Evolutionary conservation across 306 rosid species (phyloP), one percentile per base, ranked within the genome.

Genomic region (Lagenaria siceraria): DNA sequence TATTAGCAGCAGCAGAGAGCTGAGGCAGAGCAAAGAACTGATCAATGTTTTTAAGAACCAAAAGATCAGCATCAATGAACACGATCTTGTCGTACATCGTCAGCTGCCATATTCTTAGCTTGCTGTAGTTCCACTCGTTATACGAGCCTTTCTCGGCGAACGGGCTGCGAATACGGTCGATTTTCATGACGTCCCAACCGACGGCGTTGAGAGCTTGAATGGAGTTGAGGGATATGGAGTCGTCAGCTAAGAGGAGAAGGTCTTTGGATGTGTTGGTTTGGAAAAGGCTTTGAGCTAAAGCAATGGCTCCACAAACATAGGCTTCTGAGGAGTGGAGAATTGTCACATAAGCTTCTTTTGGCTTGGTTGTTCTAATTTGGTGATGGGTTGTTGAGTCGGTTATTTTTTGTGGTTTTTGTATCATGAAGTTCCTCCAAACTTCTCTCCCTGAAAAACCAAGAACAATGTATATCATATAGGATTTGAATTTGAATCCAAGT

Each of bases 71-170:
- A 48, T 95, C 98, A 0, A 95, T 79, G 88, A 90, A 92, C 19
- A 95, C 87, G 49, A 95, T 13, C 70, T 86, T 92, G 27, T 85
- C 84, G 53, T 90, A 95, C n/a, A 31, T 7, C 1, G 80, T 82
- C 51, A 90, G 90, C 60, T 92, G 85, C 97, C 97, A 95, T 5
- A 87, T 35, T 0, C 93, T 81, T 4, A 95, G 90, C 82, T 95
- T 95, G 87, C 93, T 95, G 72, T 95, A 92, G 84, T 95, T 92
- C 97, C 96, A 92, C 24, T 85, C 81, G 74, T 94, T 94, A 65
- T 94, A 92, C 0, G 98, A 52, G 7, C 36, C 81, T 22, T 78
- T 86, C 70, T 75, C 5, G 24, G 98, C 84, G 38, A 86, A 90
- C 0, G 96, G 89, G 64, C 83, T 88, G 19, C 8, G 49, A 76